Base-by-base conservation (phyloP, 1,284 basidiomycete genomes). In the Heliocybe sulcata region DNA sequence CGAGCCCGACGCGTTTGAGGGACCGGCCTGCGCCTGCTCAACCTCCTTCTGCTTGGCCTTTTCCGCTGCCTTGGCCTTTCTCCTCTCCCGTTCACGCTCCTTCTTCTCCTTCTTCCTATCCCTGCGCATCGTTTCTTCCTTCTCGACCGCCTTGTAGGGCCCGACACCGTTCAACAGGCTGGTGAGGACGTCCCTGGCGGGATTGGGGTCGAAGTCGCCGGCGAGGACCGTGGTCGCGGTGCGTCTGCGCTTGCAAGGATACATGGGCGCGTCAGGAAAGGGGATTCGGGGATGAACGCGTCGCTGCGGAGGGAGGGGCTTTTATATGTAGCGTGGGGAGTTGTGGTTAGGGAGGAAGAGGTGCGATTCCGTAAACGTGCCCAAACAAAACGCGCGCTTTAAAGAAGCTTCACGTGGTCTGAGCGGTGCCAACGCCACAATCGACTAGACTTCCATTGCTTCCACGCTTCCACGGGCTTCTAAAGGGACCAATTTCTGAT, bases 161-260 rank as follows among this genome's bases (percentile, higher is more conserved):
- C 76, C 77, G 42, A 90, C 82, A 54, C 87, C 85, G 64, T 90
- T 90, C 62, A 90, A 71, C 48, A 90, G 66, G 68, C 83, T 87
- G 12, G 87, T 90, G 60, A 90, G 74, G 57, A 86, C 85, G 69
- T 90, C 87, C 65, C 87, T 79, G 27, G 75, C 63, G 0, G 84
- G 82, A 33, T 76, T 77, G 3, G 75, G 67, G 72, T 90, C 87
- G 68, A 87, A 88, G 62, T 76, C 72, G 61, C 87, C 87, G 0
- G 86, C 81, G 67, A 90, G 79, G 45, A 90, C 83, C 14, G 81
- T 65, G 10, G 87, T 90, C 52, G 87, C 88, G 53, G 79, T 85
- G 57, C 87, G 83, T 20, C 87, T 79, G 8, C 71, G 73, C 12
- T 53, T 29, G 33, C 16, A 35, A 3, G 51, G 20, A 23, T 52